Evolutionary conservation across 1,284 basidiomycete species (phyloP).

Genomic region (Exobasidium rhododendri): DNA sequence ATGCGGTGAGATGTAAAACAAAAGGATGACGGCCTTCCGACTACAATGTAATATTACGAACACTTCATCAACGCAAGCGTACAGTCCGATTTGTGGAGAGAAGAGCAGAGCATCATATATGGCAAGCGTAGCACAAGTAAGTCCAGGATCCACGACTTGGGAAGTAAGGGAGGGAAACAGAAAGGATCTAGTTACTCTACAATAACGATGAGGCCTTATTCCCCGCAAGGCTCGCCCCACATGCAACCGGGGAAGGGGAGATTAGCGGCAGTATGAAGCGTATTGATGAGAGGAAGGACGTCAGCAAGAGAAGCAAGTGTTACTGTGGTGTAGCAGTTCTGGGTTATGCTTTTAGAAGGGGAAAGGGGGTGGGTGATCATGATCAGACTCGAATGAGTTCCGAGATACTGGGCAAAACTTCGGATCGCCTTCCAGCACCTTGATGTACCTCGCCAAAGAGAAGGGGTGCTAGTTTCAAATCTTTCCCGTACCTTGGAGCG

Average conservation of each 20-base stretch:
- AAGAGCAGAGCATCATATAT: too few relatives aligned
- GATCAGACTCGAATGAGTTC: neutral
- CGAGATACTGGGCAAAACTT: conserved; percentile 2
- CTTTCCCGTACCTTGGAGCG: too few relatives aligned
- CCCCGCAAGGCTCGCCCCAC: neutral
- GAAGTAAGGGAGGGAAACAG: too few relatives aligned
- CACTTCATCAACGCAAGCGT: too few relatives aligned
- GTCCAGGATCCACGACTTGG: too few relatives aligned
- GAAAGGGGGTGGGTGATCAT: neutral
- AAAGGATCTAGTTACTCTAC: too few relatives aligned
- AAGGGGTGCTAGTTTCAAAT: neutral
- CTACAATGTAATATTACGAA: neutral
- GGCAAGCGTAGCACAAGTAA: too few relatives aligned
- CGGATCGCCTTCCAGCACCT: neutral
- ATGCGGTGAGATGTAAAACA: conserved; percentile 50
- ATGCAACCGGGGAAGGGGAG: neutral
- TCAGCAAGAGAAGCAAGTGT: neutral
- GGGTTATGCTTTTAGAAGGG: too few relatives aligned
- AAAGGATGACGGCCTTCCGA: neutral
- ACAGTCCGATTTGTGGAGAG: too few relatives aligned
- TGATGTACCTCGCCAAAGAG: too few relatives aligned
- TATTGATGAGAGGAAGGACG: too few relatives aligned
- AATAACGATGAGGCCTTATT: too few relatives aligned
- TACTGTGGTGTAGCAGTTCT: neutral
- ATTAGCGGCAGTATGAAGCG: neutral